These are phyloP conservation scores for Sporisorium scitamineum DNA, from an alignment of 1,284 basidiomycete species.

Conservation along the genomic window DNA sequence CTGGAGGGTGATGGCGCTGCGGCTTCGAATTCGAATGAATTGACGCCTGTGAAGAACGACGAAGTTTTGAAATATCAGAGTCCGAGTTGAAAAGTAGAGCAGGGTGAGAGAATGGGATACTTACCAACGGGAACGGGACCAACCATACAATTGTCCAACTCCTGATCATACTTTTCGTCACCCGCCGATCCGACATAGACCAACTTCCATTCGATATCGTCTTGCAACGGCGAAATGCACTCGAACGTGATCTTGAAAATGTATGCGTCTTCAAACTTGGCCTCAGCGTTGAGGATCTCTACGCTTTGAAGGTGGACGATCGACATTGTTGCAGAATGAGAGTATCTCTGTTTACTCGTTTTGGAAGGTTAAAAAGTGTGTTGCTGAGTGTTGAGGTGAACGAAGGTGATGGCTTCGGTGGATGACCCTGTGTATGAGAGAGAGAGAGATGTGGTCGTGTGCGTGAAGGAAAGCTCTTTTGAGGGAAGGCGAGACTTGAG, in stretches of 20 bases:
- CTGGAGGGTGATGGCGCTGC: conserved; percentile 73
- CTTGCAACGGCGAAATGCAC: conserved; percentile 90
- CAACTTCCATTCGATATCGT: conserved; percentile 97
- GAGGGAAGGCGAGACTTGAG: not conserved
- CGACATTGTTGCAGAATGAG: conserved; percentile 53
- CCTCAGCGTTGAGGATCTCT: conserved; percentile 65
- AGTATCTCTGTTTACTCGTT: not conserved
- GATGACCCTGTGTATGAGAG: not conserved
- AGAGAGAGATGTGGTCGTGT: not conserved
- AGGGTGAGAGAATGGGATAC: not conserved
- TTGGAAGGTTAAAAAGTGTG: not conserved
- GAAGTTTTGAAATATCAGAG: not conserved
- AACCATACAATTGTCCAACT: conserved; percentile 81
- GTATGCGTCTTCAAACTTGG: conserved; percentile 78
- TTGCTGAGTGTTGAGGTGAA: not conserved
- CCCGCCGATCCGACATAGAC: conserved; percentile 97
- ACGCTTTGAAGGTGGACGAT: conserved; percentile 67
- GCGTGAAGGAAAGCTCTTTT: not conserved
- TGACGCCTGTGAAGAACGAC: conserved; percentile 73
- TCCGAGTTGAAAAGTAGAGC: not conserved
- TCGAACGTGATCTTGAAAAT: conserved; percentile 97
- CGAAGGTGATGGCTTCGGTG: not conserved
- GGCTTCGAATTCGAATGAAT: conserved; percentile 93
- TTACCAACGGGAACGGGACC: conserved; percentile 83
- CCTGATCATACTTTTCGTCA: conserved; percentile 91